Conservation (phyloP, 805 yeast genomes). For the Lachancea meyersii region DNA sequence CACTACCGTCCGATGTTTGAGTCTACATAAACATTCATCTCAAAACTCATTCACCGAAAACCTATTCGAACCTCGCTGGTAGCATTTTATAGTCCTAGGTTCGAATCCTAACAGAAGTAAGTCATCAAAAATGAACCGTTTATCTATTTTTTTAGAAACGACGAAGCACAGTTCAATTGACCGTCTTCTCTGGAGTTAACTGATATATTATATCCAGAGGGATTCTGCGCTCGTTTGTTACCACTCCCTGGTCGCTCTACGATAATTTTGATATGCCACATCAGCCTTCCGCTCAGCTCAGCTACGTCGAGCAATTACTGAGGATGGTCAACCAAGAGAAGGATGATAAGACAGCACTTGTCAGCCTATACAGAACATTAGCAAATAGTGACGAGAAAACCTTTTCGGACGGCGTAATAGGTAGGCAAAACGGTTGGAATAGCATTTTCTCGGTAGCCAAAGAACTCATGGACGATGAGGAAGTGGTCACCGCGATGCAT, state of each 20-base stretch:
- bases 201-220: neutral
- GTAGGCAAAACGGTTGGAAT: slow-evolving; percentile 1
- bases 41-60: too few species aligned
- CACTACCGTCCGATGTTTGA: neutral
- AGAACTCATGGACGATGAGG: slow-evolving; percentile 2
- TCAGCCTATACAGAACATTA: slow-evolving; percentile 3
- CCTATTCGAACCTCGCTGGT: neutral
- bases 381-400: neutral
- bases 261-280: slow-evolving; percentile 2
- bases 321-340: neutral
- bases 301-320: neutral
- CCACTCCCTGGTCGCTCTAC: too few species aligned
- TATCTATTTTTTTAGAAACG: neutral
- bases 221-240: neutral
- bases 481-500: neutral
- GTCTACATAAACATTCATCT: too few species aligned
- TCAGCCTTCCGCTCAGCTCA: neutral
- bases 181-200: neutral
- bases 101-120: neutral
- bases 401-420: neutral
- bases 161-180: neutral
- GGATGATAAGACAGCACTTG: slow-evolving; percentile 4
- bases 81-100: neutral
- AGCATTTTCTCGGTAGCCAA: slow-evolving; percentile 1
- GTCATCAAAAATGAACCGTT: neutral